phyloP scores from a whole-genome alignment of 2,329 filamentous ascomycete species.

The Grosmannia serpens region DNA sequence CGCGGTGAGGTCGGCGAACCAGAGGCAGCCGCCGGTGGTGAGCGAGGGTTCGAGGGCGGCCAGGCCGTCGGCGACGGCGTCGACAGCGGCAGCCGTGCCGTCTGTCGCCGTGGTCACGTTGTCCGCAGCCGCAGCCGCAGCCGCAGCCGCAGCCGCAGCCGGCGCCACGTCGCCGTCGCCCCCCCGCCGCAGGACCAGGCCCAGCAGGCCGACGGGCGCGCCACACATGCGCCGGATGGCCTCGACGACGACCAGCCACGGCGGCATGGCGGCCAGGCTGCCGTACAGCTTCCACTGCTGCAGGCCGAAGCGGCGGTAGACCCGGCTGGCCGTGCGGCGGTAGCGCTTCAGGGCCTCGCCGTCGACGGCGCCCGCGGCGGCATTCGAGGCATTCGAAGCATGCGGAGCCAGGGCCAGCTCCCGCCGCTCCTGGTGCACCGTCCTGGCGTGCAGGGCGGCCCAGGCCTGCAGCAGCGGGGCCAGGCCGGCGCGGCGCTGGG shows the following conservation, averaged over 20 bases:
- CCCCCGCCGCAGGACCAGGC: slow-evolving; percentile 17
- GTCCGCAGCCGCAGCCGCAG: not conserved
- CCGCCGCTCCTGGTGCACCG: slow-evolving; percentile 10
- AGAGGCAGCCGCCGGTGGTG: slow-evolving; percentile 38
- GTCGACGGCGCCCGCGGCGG: not conserved
- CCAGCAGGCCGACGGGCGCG: slow-evolving; percentile 25
- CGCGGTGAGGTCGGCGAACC: slow-evolving; percentile 42
- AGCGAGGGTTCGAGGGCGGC: slow-evolving; percentile 21
- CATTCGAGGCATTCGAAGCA: no score
- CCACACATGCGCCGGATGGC: slow-evolving; percentile 36
- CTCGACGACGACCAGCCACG: slow-evolving; percentile 41
- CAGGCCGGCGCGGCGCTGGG: slow-evolving; percentile 19
- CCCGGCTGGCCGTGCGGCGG: slow-evolving; percentile 9
- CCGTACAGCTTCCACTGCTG: slow-evolving; percentile 35
- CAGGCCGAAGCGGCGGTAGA: slow-evolving; percentile 25
- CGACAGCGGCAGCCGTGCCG: not conserved
- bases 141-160: not conserved
- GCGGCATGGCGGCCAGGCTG: slow-evolving; percentile 28
- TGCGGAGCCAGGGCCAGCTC: no score
- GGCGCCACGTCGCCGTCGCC: not conserved
- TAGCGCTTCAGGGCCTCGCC: slow-evolving; percentile 15
- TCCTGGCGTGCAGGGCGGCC: slow-evolving; percentile 17
- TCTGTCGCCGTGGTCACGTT: not conserved
- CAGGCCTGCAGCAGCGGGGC: slow-evolving; percentile 23
- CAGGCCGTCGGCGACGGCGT: not conserved